Evolutionary conservation across 257 asterid genomes (phyloP).

Genomic region (Lantana camara): DNA sequence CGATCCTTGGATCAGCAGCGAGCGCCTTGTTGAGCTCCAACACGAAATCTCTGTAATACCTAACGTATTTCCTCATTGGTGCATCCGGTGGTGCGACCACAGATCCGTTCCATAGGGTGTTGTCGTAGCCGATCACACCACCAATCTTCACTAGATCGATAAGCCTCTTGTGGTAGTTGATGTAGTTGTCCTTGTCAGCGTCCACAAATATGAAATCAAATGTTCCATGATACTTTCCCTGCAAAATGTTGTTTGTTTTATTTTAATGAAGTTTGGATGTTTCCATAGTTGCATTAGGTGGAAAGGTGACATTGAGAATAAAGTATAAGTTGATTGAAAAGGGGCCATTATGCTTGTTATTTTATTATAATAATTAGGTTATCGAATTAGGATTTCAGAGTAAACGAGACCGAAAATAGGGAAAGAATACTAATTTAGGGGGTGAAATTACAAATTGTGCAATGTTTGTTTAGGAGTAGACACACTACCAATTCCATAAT

Average conservation of each 20-base stretch:
- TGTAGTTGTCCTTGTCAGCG: slow-evolving; percentile 85
- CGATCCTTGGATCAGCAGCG: slow-evolving; percentile 87
- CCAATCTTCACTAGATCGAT: slow-evolving; percentile 80
- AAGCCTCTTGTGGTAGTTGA: slow-evolving; percentile 80
- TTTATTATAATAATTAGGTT: too few species aligned
- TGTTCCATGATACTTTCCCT: slow-evolving; percentile 49
- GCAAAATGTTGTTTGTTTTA: neutral
- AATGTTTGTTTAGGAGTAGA: too few species aligned
- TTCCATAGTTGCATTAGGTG: neutral
- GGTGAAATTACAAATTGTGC: too few species aligned
- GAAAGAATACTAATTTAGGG: too few species aligned
- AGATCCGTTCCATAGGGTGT: slow-evolving; percentile 88
- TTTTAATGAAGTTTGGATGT: too few species aligned
- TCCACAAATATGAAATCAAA: slow-evolving; percentile 88
- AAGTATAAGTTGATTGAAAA: neutral
- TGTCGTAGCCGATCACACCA: slow-evolving; percentile 88
- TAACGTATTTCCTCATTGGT: slow-evolving; percentile 75
- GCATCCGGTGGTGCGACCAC: slow-evolving; percentile 93
- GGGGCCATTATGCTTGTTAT: too few species aligned
- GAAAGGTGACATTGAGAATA: neutral
- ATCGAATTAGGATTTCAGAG: too few species aligned
- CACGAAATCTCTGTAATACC: slow-evolving; percentile 76
- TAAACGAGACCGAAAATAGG: too few species aligned
- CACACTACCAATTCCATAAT: too few species aligned
- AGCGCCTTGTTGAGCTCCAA: slow-evolving; percentile 86